Evolutionary conservation across 371 early-diverging fungal genomes (phyloP), one percentile per base, ranked within the genome.

Genomic region (Homolaphlyctis polyrhiza): DNA sequence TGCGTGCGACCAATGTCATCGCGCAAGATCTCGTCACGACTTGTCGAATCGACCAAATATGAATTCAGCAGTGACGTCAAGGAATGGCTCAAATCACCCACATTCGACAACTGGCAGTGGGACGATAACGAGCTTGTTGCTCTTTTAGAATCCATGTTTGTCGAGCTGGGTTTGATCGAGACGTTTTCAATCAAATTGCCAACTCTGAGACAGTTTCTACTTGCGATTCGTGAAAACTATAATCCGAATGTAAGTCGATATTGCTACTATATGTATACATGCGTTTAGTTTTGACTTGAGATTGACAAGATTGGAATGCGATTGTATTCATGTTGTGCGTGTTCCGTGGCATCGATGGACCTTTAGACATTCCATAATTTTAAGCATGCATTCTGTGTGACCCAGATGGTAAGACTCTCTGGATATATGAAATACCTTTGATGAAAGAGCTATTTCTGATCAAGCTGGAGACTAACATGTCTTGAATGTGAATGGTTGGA

Each of bases 351-450:
- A n/a, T n/a, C n/a, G n/a, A 39, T 39, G 11, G 39, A 8, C 3
- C 49, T 23, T 5, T 27, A 65, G 66, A 75, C 77, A 13, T 81
- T 81, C 65, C 82, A 81, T 63, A 81, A 81, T 62, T 81, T 81
- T 62, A 63, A 71, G 29, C 82, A 81, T 55, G 74, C 75, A 61
- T 81, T 81, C 54, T 79, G 82, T 55, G 82, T 81, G n/a, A 75
- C 82, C 18, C 82, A 81, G 61, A 79, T 79, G 79, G 78, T 69
- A 57, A 25, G 60, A 58, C 28, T 62, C 62, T 13, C n/a, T 59
- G 21, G 58, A 30, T 57, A 25, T 27, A 27, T 23, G 13, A 11
- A 25, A 8, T 8, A 11, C 25, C 27, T 14, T 11, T n/a, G 52
- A 8, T 52, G 11, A 52, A 52, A 45, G 18, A 45, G 45, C 45